Base-by-base conservation (phyloP, 1,284 basidiomycete species). In the Sparassis latifolia region DNA sequence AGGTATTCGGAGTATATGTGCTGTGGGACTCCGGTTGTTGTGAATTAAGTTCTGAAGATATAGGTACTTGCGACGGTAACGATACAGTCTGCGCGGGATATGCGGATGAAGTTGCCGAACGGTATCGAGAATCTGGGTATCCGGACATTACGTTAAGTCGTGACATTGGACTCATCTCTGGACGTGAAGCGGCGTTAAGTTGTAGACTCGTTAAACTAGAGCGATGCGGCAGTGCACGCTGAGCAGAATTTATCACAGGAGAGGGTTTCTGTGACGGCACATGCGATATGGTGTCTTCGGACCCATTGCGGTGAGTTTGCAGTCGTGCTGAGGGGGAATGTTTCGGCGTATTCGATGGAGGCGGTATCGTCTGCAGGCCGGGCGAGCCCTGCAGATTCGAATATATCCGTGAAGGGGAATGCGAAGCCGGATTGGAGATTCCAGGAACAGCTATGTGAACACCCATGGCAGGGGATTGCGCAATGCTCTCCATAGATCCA, bases 61-160 rank as follows among this genome's bases (percentile, higher is more conserved):
- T 29, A 46, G 54, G 48, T 49, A 57, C 56, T 51, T 58, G 51
- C 46, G 54, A 52, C 30, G 50, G 47, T 37, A 54, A 47, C 30
- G 53, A 53, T 12, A 55, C 38, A 39, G 45, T 44, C n/a, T 56
- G 45, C 20, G 52, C 47, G 42, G 60, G 59, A 56, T 62, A 62
- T 61, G 58, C 53, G 33, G 55, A 37, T 20, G 61, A 58, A 10
- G 62, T 53, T 45, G 61, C 56, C 43, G 62, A 60, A 33, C 64
- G 65, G 58, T 66, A 65, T 65, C 64, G 62, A 52, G 54, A 50
- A 28, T 67, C 64, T 45, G 65, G 65, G 62, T 66, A 66, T 65
- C 61, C 65, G 44, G 62, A 55, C 38, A 58, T 48, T 29, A 52
- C 50, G 42, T 59, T 60, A 53, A 52, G 53, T 44, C 60, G 61